phyloP scores from a whole-genome alignment of 768 basidiomycete species.

The Panus rudis region DNA sequence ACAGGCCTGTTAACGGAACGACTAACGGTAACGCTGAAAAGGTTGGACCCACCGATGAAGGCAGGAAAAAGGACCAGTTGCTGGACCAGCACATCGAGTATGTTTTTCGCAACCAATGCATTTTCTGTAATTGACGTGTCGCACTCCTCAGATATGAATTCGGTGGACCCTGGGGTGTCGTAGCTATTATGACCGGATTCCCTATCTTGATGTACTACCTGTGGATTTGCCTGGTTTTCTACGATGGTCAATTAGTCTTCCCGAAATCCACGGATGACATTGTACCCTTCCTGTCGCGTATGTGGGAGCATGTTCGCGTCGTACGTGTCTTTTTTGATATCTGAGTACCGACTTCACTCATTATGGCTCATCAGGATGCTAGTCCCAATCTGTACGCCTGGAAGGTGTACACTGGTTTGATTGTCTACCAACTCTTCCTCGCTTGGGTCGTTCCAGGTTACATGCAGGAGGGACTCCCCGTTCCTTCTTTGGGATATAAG shows the following conservation, averaged over 20 bases:
- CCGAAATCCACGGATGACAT: slow-evolving; percentile 68
- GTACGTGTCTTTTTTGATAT: slow-evolving; percentile 37
- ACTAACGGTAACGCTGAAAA: slow-evolving; percentile 24
- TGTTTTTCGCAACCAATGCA: slow-evolving; percentile 8
- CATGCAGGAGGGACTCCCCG: slow-evolving; percentile 91
- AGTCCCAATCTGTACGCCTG: slow-evolving; percentile 84
- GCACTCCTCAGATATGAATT: slow-evolving; percentile 73
- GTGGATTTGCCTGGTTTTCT: slow-evolving; percentile 96
- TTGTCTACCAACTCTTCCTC: slow-evolving; percentile 83
- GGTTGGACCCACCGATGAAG: slow-evolving; percentile 59
- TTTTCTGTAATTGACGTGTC: slow-evolving; percentile 1
- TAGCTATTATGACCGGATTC: slow-evolving; percentile 91
- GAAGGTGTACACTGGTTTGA: slow-evolving; percentile 85
- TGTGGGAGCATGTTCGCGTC: slow-evolving; percentile 80
- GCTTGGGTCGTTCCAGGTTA: slow-evolving; percentile 90
- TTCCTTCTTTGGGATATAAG: slow-evolving; percentile 90
- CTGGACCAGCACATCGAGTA: slow-evolving; percentile 43
- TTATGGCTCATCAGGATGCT: slow-evolving; percentile 62
- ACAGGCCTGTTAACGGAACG: slow-evolving; percentile 12
- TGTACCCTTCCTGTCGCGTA: slow-evolving; percentile 65
- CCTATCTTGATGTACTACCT: slow-evolving; percentile 97
- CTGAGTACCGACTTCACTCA: neutral
- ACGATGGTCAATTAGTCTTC: slow-evolving; percentile 74
- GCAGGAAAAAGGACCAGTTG: slow-evolving; percentile 63
- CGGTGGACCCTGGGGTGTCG: slow-evolving; percentile 87